phyloP scores from a whole-genome alignment of 2,329 filamentous ascomycete genomes.

The Magnaporthiopsis incrustans region DNA sequence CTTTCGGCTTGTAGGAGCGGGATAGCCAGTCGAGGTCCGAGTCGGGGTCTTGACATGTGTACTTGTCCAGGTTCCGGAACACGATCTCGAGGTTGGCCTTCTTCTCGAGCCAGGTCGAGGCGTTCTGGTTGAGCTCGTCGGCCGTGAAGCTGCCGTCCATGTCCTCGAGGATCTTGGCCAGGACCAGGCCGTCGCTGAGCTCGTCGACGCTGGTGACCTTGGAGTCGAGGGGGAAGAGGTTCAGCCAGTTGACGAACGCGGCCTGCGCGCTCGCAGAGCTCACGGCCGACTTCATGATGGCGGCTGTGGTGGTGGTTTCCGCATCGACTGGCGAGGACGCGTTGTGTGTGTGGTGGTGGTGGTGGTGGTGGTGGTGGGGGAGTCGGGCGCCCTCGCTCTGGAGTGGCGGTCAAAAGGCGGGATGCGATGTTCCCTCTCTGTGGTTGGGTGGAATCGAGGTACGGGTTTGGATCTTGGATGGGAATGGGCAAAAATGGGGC shows the following conservation, averaged over 20 bases:
- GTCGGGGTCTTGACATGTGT: slow-evolving; percentile 29
- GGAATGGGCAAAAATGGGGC: neutral
- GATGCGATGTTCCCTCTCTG: neutral
- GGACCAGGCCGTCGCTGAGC: slow-evolving; percentile 44
- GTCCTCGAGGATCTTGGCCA: slow-evolving; percentile 49
- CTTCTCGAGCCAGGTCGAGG: slow-evolving; percentile 50
- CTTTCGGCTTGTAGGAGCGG: slow-evolving; percentile 5
- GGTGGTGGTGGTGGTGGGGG: neutral
- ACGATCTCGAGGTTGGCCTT: slow-evolving; percentile 87
- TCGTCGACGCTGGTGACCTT: slow-evolving; percentile 42
- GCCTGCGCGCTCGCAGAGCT: slow-evolving; percentile 25
- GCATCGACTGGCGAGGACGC: neutral
- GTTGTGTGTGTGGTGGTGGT: neutral
- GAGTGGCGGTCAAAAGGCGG: neutral
- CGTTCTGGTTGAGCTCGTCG: slow-evolving; percentile 40
- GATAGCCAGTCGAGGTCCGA: slow-evolving; percentile 7
- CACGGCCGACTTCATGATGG: neutral
- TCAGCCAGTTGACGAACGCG: slow-evolving; percentile 50
- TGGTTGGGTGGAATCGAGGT: neutral
- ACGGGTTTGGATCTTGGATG: neutral
- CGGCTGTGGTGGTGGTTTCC: neutral
- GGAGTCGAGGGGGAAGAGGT: slow-evolving; percentile 35
- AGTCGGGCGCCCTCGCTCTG: neutral
- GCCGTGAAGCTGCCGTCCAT: slow-evolving; percentile 50
- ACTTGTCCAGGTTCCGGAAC: slow-evolving; percentile 79